These are phyloP conservation scores for Nannizzia gypsea DNA, from an alignment of 2,329 filamentous ascomycete species.

Conservation along the genomic window DNA sequence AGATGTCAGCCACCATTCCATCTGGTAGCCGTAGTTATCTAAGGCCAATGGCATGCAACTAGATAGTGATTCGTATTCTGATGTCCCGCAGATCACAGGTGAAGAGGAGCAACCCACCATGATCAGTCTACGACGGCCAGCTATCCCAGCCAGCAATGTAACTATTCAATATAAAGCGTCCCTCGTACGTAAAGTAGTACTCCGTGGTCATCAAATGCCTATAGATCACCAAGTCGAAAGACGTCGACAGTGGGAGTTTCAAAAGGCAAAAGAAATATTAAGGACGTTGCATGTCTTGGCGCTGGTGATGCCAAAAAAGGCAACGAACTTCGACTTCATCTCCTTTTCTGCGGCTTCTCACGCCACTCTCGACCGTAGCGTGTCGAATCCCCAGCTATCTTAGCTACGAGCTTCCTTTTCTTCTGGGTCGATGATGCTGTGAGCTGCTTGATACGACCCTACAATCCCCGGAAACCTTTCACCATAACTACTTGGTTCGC, in stretches of 20 bases:
- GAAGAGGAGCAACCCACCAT: neutral
- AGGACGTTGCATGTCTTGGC: neutral
- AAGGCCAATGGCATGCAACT: too few species aligned
- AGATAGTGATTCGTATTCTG: too few species aligned
- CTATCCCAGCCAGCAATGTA: neutral
- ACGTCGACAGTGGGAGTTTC: neutral
- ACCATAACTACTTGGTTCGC: neutral
- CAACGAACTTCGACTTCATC: neutral
- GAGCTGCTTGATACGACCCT: neutral
- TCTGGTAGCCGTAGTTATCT: too few species aligned
- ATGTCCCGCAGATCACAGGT: neutral
- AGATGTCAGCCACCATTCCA: neutral
- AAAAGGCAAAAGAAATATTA: neutral
- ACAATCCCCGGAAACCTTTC: neutral
- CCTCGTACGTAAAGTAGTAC: neutral
- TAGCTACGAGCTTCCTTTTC: neutral
- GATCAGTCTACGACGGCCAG: neutral
- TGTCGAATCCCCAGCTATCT: neutral
- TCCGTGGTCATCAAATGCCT: neutral
- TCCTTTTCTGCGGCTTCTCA: neutral
- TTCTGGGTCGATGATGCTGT: neutral
- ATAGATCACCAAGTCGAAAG: neutral
- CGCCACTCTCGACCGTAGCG: neutral
- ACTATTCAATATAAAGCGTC: neutral
- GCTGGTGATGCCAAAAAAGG: neutral